Evolutionary conservation across 441 rosid genomes (phyloP), one percentile per base, ranked within the genome.

Genomic region (Hypseocharis bilobata): DNA sequence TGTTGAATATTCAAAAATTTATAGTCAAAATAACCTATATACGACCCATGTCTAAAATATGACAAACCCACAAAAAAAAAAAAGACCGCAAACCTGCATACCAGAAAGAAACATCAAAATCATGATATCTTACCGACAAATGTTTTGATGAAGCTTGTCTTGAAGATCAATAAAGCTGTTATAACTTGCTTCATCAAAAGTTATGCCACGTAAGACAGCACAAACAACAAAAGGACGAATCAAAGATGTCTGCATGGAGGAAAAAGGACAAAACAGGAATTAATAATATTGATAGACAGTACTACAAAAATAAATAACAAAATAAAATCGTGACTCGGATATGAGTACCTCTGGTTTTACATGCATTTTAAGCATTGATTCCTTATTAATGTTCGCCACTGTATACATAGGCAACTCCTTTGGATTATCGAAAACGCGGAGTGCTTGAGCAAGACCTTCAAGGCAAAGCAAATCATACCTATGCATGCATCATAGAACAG

Each of bases 91-190:
- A 70, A 27, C 6, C 61, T 19, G 10, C 17, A 23, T 28, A 56
- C 32, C 52, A 44, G 32, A 34, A 30, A 26, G 19, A 58, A 63
- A 22, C 20, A 13, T 20, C n/a, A 20, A n/a, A 51, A 51, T 19
- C 26, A 51, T 19, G 57, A 51, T 36, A 72, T 25, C 59, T 60
- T 80, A 89, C 99, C 98, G 79, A 81, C 96, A 94, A 17, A 94
- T 91, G 70, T 91, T 94, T 67, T 91, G 94, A 80, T 91, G 98
- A 57, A 94, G 88, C 83, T 91, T 94, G 59, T 94, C 99, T 78
- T 91, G 99, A 63, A 94, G 94, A 78, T 91, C 96, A 59, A 91
- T 91, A 72, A 94, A 94, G 82, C 99, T 94, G 75, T 88, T 88
- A 74, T 91, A 89, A 32, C 86, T 87, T 36, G 88, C 90, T 78